Base-by-base conservation (phyloP, 179 eudicot genomes). In the Carnegiea gigantea region DNA sequence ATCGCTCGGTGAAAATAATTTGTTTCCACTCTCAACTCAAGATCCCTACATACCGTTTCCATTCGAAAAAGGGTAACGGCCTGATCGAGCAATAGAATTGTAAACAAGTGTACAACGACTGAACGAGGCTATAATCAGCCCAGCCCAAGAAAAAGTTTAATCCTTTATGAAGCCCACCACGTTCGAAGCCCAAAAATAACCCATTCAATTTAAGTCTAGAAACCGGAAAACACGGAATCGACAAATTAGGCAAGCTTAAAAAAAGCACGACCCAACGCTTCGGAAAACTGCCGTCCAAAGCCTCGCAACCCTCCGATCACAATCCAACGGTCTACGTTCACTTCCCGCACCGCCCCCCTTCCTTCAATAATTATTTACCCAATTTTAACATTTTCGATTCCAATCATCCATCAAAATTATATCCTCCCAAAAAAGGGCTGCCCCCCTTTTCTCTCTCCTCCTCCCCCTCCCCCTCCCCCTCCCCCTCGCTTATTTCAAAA, bases 301-400 rank as follows among this genome's bases (percentile, higher is more conserved):
- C 30, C 68, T 62, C 20, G 9, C 24, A 9, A 80, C 77, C 78
- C 68, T 62, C 28, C 1, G 77, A 76, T 79, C 28, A 18, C 12
- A 65, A 83, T 80, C 86, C 46, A 54, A 83, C 80, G 83, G 80
- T 13, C 67, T 40, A 28, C 3, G 67, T 40, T 62, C 18, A 26
- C 13, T 36, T 36, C 21, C 57, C 4, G 14, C 15, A 30, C 65
- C 51, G 77, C 36, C 43, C 48, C 2, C 44, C 0, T 40, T 40
- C 44, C 44, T 40, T 77, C 26, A 77, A 68, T 77, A 40, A 80
- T 70, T 57, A 70, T 60, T 46, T 13, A 68, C 44, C 38, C 38
- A 54, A 11, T 38, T 79, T 75, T 79, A 75, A 76, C 57, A 79
- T 82, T 83, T 75, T 79, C 21, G 21, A 18, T 15, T 54, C 62